Conservation (phyloP, 1,284 basidiomycete genomes). For the Cryptococcus sp. region DNA sequence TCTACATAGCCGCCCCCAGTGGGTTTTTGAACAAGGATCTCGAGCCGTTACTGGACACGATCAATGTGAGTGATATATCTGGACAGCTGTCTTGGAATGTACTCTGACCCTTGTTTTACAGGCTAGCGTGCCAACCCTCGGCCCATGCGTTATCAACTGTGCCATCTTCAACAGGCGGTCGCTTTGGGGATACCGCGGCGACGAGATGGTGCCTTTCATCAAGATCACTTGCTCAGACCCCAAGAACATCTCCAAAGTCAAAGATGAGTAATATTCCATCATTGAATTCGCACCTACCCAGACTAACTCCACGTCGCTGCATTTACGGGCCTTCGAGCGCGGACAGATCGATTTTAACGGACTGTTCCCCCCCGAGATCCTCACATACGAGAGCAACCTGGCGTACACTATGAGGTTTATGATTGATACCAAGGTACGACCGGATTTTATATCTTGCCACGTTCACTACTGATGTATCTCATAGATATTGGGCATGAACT, state of each 20-base stretch:
- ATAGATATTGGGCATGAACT: constrained; percentile 94
- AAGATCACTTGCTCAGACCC: constrained; percentile 73
- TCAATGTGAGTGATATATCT: constrained; percentile 64
- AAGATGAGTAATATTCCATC: constrained; percentile 67
- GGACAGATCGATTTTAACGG: constrained; percentile 72
- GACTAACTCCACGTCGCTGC: constrained; percentile 16
- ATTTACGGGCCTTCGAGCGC: constrained; percentile 77
- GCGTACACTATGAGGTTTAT: constrained; percentile 85
- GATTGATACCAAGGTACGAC: constrained; percentile 81
- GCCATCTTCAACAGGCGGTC: constrained; percentile 67
- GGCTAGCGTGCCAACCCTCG: constrained; percentile 30
- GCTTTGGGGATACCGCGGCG: constrained; percentile 82
- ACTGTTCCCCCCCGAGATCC: constrained; percentile 59
- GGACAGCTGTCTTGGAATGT: neutral
- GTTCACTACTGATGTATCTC: neutral
- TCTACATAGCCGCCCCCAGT: constrained; percentile 76
- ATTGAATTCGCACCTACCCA: neutral
- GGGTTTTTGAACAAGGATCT: constrained; percentile 71
- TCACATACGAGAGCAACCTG: constrained; percentile 90
- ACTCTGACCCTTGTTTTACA: constrained; percentile 18
- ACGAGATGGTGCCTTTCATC: constrained; percentile 73
- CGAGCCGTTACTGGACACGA: constrained; percentile 60
- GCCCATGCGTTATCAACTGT: constrained; percentile 56
- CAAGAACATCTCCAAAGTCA: constrained; percentile 72
- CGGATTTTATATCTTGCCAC: neutral